phyloP scores from a whole-genome alignment of 1,139 yeast genomes.

The Debaryomyces coudertii region DNA sequence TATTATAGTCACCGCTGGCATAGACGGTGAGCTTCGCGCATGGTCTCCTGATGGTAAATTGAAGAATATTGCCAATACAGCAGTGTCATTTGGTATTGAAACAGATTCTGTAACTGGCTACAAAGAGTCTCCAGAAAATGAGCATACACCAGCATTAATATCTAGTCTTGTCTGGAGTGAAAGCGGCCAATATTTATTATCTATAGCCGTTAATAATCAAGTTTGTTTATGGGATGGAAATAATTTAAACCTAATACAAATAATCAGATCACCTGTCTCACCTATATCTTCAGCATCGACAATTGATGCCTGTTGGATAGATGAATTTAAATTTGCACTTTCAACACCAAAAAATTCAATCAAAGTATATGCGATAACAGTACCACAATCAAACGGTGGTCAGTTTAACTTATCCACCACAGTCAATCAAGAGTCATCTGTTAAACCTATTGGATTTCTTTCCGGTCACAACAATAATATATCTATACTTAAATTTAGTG shows the following conservation, averaged over 20 bases:
- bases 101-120: constrained; percentile 11
- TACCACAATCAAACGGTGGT: background rate
- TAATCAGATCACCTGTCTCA: constrained; percentile 22
- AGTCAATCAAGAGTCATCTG: constrained; percentile 28
- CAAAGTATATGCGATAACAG: constrained; percentile 55
- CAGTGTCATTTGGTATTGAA: constrained; percentile 11
- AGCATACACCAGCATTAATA: constrained; percentile 19
- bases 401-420: background rate
- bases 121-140: constrained; percentile 9
- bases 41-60: constrained; percentile 72
- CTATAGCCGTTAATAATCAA: constrained; percentile 35
- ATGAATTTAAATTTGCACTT: constrained; percentile 67
- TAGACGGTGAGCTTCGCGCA: constrained; percentile 65
- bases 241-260: constrained; percentile 35
- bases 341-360: constrained; percentile 62
- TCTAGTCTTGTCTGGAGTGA: constrained; percentile 38
- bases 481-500: constrained; percentile 59
- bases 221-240: constrained; percentile 45
- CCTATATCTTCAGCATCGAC: constrained; percentile 13
- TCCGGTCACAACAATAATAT: constrained; percentile 71
- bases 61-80: constrained; percentile 50
- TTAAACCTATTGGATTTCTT: constrained; percentile 59
- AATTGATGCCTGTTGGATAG: constrained; percentile 70
- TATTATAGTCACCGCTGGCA: constrained; percentile 57
- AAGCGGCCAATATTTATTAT: constrained; percentile 38